Percentiles rank a stretch among this genome's conserved stretches.
Evolutionary conservation across 345 rosid genomes (phyloP).

Genomic region (Eucalyptus marginata): DNA sequence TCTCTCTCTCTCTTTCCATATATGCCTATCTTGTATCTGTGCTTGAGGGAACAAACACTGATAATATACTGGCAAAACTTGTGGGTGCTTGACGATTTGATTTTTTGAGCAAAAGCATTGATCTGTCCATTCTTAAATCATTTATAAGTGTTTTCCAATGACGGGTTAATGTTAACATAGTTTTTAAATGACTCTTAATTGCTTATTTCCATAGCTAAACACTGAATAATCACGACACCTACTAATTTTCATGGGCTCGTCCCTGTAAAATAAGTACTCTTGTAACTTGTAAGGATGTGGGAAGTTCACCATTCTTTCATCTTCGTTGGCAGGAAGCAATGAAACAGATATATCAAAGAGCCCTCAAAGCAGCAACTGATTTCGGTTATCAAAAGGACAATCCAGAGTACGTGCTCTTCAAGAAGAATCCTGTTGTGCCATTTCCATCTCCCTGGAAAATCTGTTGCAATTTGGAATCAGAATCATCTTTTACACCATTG

Average conservation of each 20-base stretch:
- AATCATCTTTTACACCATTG: not conserved
- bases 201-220: not conserved
- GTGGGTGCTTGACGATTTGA: not conserved
- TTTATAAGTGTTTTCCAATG: not conserved
- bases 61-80: not conserved
- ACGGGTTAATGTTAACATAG: not conserved
- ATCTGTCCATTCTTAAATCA: not conserved
- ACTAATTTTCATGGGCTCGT: not conserved
- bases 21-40: not conserved
- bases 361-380: conserved; percentile 85
- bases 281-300: not conserved
- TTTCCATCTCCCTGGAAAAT: not conserved
- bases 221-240: not conserved
- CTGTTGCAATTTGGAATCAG: not conserved
- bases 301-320: not conserved
- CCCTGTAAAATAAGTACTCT: not conserved
- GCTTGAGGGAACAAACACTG: not conserved
- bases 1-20: not conserved
- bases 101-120: not conserved
- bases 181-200: not conserved
- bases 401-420: conserved; percentile 50
- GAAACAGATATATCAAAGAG: conserved; percentile 85
- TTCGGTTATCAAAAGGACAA: conserved; percentile 92
- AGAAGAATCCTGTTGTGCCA: not conserved
- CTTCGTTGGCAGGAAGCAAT: conserved; percentile 68